Percentiles rank a stretch among this genome's conserved stretches.
phyloP scores from a whole-genome alignment of 768 basidiomycete genomes.

The Hydnum rufescens region DNA sequence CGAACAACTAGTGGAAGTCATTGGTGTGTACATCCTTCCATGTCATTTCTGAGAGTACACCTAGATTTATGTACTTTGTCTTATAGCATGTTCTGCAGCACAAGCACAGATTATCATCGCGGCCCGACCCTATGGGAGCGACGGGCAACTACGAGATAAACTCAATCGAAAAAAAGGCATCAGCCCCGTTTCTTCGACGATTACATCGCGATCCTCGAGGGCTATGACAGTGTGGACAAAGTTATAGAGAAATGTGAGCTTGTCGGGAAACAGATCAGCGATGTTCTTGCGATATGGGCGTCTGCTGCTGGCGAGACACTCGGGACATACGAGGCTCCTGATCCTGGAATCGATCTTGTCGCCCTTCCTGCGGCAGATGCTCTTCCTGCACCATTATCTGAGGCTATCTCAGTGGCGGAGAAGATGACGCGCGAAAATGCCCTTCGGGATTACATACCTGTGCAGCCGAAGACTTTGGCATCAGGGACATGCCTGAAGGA shows the following conservation, averaged over 20 bases:
- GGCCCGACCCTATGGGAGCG: conserved; percentile 59
- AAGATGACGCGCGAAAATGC: conserved; percentile 15
- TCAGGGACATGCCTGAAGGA: conserved; percentile 70
- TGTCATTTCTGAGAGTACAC: neutral
- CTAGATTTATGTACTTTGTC: neutral
- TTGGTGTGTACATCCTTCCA: conserved; percentile 16
- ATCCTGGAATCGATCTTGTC: neutral
- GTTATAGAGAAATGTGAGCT: conserved; percentile 77
- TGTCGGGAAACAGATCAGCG: conserved; percentile 55
- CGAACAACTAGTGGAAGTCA: conserved; percentile 24
- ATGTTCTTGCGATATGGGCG: conserved; percentile 63
- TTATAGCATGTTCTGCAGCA: conserved; percentile 39
- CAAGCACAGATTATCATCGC: conserved; percentile 65
- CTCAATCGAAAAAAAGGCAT: conserved; percentile 89
- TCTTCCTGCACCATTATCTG: conserved; percentile 15
- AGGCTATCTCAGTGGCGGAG: conserved; percentile 16
- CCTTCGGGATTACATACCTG: conserved; percentile 38
- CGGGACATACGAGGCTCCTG: conserved; percentile 14
- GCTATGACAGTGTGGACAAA: conserved; percentile 73
- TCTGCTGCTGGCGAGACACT: conserved; percentile 17
- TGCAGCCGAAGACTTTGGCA: conserved; percentile 51
- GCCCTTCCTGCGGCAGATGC: conserved; percentile 6
- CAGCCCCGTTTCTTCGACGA: conserved; percentile 79
- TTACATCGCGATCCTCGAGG: conserved; percentile 62
- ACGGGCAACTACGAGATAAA: conserved; percentile 55